These are phyloP conservation scores for Penicillium cinerascens DNA, from an alignment of 495 filamentous ascomycete genomes.

Conservation along the genomic window DNA sequence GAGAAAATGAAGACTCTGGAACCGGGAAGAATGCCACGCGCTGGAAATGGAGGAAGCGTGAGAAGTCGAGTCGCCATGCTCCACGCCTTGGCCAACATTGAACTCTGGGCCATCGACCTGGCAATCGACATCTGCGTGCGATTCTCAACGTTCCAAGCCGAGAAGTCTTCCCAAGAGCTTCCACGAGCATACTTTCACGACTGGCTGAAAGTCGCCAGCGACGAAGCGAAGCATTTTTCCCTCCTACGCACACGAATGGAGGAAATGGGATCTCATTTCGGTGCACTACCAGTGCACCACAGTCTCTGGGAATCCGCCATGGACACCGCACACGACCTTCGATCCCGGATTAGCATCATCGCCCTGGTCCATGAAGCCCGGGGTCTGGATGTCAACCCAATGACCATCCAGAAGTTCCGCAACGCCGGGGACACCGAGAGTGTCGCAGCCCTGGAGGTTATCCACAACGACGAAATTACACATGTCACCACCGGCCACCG, in stretches of 20 bases:
- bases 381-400: constrained; percentile 50
- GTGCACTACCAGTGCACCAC: constrained; percentile 50
- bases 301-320: constrained; percentile 48
- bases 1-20: constrained; percentile 40
- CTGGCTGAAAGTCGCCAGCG: constrained; percentile 53
- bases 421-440: constrained; percentile 42
- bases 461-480: constrained; percentile 54
- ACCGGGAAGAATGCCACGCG: constrained; percentile 41
- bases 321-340: constrained; percentile 45
- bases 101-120: constrained; percentile 53
- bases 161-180: constrained; percentile 26
- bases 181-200: constrained; percentile 52
- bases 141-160: constrained; percentile 47
- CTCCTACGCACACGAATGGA: constrained; percentile 48
- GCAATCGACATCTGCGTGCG: constrained; percentile 54
- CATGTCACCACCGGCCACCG: constrained; percentile 54
- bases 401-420: constrained; percentile 54
- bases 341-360: constrained; percentile 51
- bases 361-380: constrained; percentile 52
- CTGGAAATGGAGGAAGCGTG: constrained; percentile 42
- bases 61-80: constrained; percentile 52
- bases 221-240: constrained; percentile 54
- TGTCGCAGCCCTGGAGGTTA: constrained; percentile 42
- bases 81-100: constrained; percentile 52
- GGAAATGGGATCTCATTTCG: constrained; percentile 48